Evolutionary conservation across 208 protist species (phyloP).

Genomic region (Angomonas deanei): DNA sequence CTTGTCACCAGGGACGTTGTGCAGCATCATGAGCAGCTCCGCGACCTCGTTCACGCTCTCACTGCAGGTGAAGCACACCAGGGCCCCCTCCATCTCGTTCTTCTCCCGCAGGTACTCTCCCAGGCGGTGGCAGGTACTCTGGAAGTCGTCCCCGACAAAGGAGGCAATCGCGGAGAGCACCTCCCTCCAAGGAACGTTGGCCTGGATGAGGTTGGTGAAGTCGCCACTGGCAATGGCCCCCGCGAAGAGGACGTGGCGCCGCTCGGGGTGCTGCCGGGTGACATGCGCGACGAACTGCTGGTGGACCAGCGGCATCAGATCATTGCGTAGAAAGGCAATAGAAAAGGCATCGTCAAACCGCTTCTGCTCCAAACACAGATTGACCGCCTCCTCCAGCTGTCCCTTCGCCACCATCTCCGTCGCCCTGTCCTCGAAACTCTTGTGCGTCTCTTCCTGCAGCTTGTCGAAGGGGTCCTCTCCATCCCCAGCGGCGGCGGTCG

Average conservation of each 20-base stretch:
- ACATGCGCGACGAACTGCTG: slow-evolving; percentile 48
- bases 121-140: slow-evolving; percentile 54
- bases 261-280: slow-evolving; percentile 25
- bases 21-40: slow-evolving; percentile 48
- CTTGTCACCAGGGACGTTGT: slow-evolving; percentile 28
- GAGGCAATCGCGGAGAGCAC: slow-evolving; percentile 64
- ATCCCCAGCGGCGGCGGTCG: slow-evolving; percentile 3
- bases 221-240: slow-evolving; percentile 63
- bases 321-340: slow-evolving; percentile 59
- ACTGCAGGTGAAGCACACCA: slow-evolving; percentile 70
- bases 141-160: slow-evolving; percentile 67
- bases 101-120: slow-evolving; percentile 36
- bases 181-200: slow-evolving; percentile 60
- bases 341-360: slow-evolving; percentile 77
- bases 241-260: slow-evolving; percentile 61
- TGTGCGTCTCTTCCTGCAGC: slow-evolving; percentile 50
- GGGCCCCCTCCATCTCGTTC: slow-evolving; percentile 59
- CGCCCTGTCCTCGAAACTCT: slow-evolving; percentile 55
- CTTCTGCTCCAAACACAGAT: slow-evolving; percentile 56
- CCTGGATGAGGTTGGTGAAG: slow-evolving; percentile 41
- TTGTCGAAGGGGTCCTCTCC: slow-evolving; percentile 63
- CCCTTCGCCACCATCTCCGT: slow-evolving; percentile 54
- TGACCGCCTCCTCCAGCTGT: slow-evolving; percentile 60
- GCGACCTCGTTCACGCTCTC: slow-evolving; percentile 68
- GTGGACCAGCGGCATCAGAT: slow-evolving; percentile 52